phyloP scores from a whole-genome alignment of 495 filamentous ascomycete genomes.

The Staphylotrichum longicolle region DNA sequence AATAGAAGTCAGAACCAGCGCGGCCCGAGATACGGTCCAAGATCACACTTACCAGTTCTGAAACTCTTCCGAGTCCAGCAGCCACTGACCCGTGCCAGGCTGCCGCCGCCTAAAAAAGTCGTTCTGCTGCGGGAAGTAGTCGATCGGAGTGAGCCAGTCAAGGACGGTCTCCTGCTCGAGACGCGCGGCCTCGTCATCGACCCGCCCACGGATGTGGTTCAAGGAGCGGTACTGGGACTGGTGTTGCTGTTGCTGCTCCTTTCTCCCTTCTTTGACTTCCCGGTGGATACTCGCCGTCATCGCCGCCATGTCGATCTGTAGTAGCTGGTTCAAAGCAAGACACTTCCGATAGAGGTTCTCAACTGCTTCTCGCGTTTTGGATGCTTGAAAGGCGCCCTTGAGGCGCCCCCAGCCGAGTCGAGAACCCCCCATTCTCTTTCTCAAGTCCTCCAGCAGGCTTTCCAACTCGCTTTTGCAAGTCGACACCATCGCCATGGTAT shows the following conservation, averaged over 20 bases:
- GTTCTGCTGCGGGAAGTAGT: slow-evolving; percentile 27
- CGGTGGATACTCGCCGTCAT: not conserved
- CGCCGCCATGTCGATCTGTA: not conserved
- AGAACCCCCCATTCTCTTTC: slow-evolving; percentile 18
- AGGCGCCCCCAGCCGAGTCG: slow-evolving; percentile 24
- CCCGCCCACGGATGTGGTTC: not conserved
- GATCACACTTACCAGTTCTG: slow-evolving; percentile 28
- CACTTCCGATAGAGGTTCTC: slow-evolving; percentile 27
- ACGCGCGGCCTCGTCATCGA: not conserved
- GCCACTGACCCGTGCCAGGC: slow-evolving; percentile 46
- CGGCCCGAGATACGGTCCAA: too few relatives aligned
- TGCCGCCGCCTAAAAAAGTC: slow-evolving; percentile 30
- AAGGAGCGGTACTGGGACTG: too few relatives aligned
- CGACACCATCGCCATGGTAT: not conserved
- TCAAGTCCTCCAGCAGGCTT: slow-evolving; percentile 18
- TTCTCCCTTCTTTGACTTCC: not conserved
- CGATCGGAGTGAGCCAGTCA: slow-evolving; percentile 33
- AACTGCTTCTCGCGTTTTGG: slow-evolving; percentile 20
- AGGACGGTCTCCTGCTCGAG: slow-evolving; percentile 6
- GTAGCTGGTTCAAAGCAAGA: slow-evolving; percentile 19
- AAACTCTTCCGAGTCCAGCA: slow-evolving; percentile 41
- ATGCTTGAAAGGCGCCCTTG: slow-evolving; percentile 22
- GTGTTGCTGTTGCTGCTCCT: not conserved
- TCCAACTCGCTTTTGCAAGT: not conserved
- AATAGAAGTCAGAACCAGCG: too few relatives aligned